Conservation (phyloP, 306 rosid species). For the Hippophae tibetana region DNA sequence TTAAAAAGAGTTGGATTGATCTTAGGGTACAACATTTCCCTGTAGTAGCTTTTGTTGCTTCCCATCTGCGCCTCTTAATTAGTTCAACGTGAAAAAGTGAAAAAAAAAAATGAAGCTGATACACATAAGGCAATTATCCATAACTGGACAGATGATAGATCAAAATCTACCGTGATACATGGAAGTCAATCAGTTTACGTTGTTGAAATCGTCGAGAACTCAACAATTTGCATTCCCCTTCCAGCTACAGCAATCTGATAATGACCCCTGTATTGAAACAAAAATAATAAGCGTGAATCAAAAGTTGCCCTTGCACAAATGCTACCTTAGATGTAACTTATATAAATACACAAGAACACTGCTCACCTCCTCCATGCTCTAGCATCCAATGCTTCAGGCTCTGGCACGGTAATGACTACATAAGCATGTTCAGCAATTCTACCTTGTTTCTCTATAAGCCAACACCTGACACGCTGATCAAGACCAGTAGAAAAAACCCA, state of each 20-base stretch:
- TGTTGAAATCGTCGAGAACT: conserved; percentile 37
- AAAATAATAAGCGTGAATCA: neutral
- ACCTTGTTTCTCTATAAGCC: conserved; percentile 40
- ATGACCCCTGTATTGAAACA: conserved; percentile 38
- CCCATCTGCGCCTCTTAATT: too few relatives aligned
- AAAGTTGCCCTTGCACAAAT: neutral
- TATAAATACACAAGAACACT: neutral
- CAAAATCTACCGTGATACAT: conserved; percentile 11
- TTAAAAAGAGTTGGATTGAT: too few relatives aligned
- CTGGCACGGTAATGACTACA: conserved; percentile 75
- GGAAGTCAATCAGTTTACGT: conserved; percentile 9
- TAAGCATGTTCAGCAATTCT: conserved; percentile 52
- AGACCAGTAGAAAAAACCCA: conserved; percentile 97
- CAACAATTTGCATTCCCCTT: conserved; percentile 90
- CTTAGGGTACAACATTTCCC: too few relatives aligned
- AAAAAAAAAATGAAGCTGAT: too few relatives aligned
- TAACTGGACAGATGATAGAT: neutral
- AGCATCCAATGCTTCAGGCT: conserved; percentile 87
- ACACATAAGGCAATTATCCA: neutral
- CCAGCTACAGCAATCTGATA: conserved; percentile 93
- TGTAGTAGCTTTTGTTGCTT: too few relatives aligned
- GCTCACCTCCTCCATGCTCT: conserved; percentile 63
- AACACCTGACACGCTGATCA: conserved; percentile 93
- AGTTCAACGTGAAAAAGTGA: too few relatives aligned
- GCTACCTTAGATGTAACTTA: neutral